Percentiles rank a stretch among this genome's conserved stretches.
Conservation (phyloP, 1,139 yeast genomes). For the Zygoascus meyerae region DNA sequence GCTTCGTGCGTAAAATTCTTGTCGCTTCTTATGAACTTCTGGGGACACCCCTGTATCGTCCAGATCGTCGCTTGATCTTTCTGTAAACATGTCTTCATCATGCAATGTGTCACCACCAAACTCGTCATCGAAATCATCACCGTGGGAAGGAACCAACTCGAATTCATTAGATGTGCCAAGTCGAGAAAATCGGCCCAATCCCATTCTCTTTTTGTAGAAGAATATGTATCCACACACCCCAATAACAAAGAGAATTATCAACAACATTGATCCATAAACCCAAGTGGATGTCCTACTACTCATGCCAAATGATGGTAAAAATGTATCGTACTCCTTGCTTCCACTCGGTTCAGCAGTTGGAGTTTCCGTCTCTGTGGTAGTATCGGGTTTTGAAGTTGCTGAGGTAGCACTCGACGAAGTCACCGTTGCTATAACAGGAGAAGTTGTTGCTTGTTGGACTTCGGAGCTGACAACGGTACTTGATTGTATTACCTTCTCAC, state of each 20-base stretch:
- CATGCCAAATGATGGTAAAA: conserved; percentile 34
- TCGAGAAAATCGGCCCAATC: conserved; percentile 16
- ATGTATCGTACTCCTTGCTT: conserved; percentile 5
- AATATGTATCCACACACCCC: conserved; percentile 27
- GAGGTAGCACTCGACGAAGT: conserved; percentile 14
- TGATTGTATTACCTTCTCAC: conserved; percentile 3
- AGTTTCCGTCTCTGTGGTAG: conserved; percentile 13
- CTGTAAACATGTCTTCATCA: conserved; percentile 15
- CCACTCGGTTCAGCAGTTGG: conserved; percentile 3
- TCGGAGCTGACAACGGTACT: not conserved
- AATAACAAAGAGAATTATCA: conserved; percentile 30
- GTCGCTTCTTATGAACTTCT: not conserved
- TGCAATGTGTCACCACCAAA: conserved; percentile 16
- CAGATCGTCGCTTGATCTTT: conserved; percentile 1
- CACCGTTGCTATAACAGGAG: conserved; percentile 5
- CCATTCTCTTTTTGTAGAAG: conserved; percentile 23
- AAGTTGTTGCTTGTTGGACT: not conserved
- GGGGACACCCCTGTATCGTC: conserved; percentile 5
- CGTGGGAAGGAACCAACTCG: conserved; percentile 27
- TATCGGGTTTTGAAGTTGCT: conserved; percentile 12
- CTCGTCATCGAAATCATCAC: conserved; percentile 17
- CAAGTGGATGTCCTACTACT: conserved; percentile 30
- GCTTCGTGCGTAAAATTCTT: conserved; percentile 3
- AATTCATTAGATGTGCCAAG: conserved; percentile 26
- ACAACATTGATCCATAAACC: conserved; percentile 32